Evolutionary conservation across 345 rosid genomes (phyloP), one percentile per base, ranked within the genome.

Genomic region (Rhizophora mangle): DNA sequence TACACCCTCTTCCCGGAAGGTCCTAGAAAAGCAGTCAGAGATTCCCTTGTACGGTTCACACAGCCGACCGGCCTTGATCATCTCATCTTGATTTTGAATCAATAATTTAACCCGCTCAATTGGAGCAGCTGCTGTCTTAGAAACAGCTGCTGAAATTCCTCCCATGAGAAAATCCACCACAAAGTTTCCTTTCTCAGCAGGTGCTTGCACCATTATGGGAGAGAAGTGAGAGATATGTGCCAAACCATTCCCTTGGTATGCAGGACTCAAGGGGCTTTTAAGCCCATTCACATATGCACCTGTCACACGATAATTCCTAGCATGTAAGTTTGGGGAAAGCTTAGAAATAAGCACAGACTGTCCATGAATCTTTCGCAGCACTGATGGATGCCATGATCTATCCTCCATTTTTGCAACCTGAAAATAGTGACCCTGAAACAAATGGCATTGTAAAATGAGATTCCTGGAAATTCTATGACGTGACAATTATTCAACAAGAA

Each of bases 31-130:
- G 76, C 95, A 89, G 19, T 89, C 97, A 62, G 82, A 81, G 62
- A 91, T 89, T 22, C 97, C 97, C 82, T 89, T 89, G 85, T 91
- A 91, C 0, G 96, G 97, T 60, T 84, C 85, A 76, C 93, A 82
- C 19, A 91, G 88, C 73, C 97, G 83, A 10, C 96, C 96, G 3
- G 82, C 24, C 82, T 82, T 89, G 67, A 89, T 73, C 96, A 91
- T 91, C 72, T 91, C 96, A 78, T 89, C 95, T 80, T 90, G 96
- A 73, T 90, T 90, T 83, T 90, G 96, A 71, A 90, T 90, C 85
- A 90, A 68, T 58, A 90, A 94, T 82, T 90, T 90, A 63, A 90
- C 92, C 56, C 96, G 92, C 85, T 90, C 96, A 3, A 90, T 90
- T 0, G 94, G 96, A 6, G 96, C 96, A 47, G 96, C 96, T 52